A percentile compares a stretch with the other conserved stretches of the same genome.
Evolutionary conservation across 2,329 filamentous ascomycete species (phyloP).

Genomic region (Aspergillus cejpii): DNA sequence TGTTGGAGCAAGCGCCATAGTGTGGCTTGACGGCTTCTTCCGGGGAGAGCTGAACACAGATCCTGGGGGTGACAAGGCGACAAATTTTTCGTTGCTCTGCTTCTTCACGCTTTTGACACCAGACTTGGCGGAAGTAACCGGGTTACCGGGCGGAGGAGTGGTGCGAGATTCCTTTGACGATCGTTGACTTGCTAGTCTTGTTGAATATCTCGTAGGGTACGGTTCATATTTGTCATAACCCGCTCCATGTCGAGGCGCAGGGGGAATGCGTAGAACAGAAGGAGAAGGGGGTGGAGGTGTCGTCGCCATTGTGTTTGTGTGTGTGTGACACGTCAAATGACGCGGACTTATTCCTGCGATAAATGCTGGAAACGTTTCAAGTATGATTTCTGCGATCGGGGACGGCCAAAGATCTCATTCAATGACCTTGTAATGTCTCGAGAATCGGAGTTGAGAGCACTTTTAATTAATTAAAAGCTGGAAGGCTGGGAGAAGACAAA

Average conservation of each 20-base stretch:
- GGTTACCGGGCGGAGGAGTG: conserved; percentile 29
- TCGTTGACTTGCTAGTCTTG: conserved; percentile 35
- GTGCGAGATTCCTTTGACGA: conserved; percentile 22
- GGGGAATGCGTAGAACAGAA: conserved; percentile 35
- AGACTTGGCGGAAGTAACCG: conserved; percentile 14
- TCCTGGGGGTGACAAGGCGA: conserved; percentile 26
- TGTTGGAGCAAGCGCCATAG: conserved; percentile 7
- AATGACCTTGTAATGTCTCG: neutral
- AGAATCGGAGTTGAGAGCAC: neutral
- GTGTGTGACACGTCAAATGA: neutral
- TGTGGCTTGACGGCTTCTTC: conserved; percentile 20
- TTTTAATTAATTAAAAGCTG: neutral
- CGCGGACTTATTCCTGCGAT: neutral
- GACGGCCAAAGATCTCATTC: neutral
- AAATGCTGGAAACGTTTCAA: neutral
- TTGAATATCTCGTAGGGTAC: conserved; percentile 37
- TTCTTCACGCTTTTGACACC: conserved; percentile 19
- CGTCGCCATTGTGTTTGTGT: conserved; percentile 37
- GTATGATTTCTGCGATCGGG: neutral
- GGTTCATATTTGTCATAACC: conserved; percentile 40
- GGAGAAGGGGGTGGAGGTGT: conserved; percentile 41
- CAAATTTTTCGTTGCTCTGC: conserved; percentile 18
- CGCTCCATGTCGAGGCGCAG: conserved; percentile 43
- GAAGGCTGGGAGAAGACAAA: conserved; percentile 10
- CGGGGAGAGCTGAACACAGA: conserved; percentile 25